Evolutionary conservation across 2,329 filamentous ascomycete genomes (phyloP), one percentile per base, ranked within the genome.

Genomic region (Fusarium sp.): DNA sequence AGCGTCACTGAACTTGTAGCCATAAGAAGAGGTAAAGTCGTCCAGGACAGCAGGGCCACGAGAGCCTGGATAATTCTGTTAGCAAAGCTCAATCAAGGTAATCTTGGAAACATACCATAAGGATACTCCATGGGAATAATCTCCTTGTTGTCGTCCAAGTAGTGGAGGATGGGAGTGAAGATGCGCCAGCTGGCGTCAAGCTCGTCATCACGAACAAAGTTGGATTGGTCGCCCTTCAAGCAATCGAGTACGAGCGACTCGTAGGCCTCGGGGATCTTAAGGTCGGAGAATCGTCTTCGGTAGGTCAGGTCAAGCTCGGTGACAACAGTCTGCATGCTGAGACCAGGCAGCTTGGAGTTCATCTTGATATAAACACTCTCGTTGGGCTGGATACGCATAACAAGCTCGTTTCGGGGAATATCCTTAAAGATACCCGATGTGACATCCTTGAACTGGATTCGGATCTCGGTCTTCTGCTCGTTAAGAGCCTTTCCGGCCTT

Each of bases 291-390:
- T 75, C 97, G 92, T 82, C 96, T 91, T 80, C 97, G 91, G 87
- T 99, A 99, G 71, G 97, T 99, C 74, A 99, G 89, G 79, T 99
- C 96, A 65, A 99, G 92, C 85, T 99, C 96, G 65, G 96, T 99
- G 75, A 98, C 93, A 41, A 98, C 96, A 14, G 96, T 99, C 87
- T 99, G 96, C 94, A 98, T 99, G 86, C 94, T 98, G 77, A 99
- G 87, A 77, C 96, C 96, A 22, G 96, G 97, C 64, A 99, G 87
- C 88, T 99, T 99, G 30, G 95, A 98, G 91, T 99, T 99, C 96
- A 99, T 99, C 90, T 99, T 99, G 83, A 98, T 97, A 85, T 99
- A 99, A 74, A 99, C 94, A 80, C 93, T 97, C 88, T 99, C 96
- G 85, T 99, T 99, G 76, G 96, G 96, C 86, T 99, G 96, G 72